Evolutionary conservation across 75 land plant genomes (phyloP), one percentile per base, ranked within the genome.

Genomic region (Cryptomeria japonica): DNA sequence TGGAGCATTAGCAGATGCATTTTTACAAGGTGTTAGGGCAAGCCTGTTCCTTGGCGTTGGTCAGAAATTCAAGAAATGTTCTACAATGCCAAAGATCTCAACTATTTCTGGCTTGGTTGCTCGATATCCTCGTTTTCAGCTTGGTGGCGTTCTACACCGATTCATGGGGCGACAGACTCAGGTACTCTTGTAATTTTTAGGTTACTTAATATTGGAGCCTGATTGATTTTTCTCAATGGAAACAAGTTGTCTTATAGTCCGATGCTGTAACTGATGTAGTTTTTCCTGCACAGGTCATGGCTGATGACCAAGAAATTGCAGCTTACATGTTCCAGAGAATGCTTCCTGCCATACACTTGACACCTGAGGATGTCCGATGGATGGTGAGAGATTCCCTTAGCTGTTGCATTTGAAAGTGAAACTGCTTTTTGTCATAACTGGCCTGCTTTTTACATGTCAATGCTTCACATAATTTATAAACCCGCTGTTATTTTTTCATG

Each of bases 101-200:
- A 93, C 91, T 36, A 88, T 98, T 32, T 88, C 96, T 82, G 96
- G 93, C 87, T 90, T 98, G 88, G 96, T 98, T 55, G 88, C 95
- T 80, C 86, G 49, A 49, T 91, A 87, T 86, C 97, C 95, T 37
- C 89, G 86, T 75, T 98, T 98, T 88, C 91, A 93, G 88, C 84
- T 97, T 86, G 96, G 96, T 47, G 96, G 96, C 70, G 86, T 94
- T 85, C 92, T 96, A 19, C 97, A 98, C 86, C 91, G 97, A 16
- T 98, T 96, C 87, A 95, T 98, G 79, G 99, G 99, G 55, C 96
- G 99, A 10, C 99, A 98, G 87, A 98, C 99, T 34, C 99, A 97
- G 92, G 99, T 98, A 83, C 51, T 15, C 72, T 51, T 19, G 15
- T 49, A 34, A 6, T 58, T 85, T 38, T 58, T 13, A 32, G 75